Conservation (phyloP, 345 rosid species). For the Nephelium lappaceum region DNA sequence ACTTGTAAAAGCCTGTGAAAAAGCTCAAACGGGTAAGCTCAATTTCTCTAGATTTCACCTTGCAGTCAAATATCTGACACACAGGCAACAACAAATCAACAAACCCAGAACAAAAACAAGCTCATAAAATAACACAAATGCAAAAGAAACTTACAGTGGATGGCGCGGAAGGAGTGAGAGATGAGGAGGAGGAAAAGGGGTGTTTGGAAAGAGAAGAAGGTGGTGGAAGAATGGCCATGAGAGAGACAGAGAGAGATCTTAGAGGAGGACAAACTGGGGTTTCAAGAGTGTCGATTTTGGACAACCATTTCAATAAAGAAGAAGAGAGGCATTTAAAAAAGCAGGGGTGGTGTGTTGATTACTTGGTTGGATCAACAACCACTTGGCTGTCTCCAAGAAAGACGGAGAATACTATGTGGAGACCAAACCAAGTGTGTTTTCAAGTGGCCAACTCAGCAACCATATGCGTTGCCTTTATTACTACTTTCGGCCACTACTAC, state of each 20-base stretch:
- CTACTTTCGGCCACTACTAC: background rate
- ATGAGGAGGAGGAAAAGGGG: background rate
- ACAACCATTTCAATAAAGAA: background rate
- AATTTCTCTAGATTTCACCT: constrained; percentile 26
- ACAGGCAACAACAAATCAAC: constrained; percentile 15
- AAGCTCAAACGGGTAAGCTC: constrained; percentile 37
- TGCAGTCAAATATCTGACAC: constrained; percentile 38
- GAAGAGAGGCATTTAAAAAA: background rate
- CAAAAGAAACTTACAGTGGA: background rate
- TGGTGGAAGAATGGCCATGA: constrained; percentile 2
- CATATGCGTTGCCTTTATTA: no score
- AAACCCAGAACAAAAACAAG: constrained; percentile 2
- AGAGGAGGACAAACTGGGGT: background rate
- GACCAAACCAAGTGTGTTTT: background rate
- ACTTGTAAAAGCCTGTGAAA: constrained; percentile 35
- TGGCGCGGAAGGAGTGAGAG: background rate
- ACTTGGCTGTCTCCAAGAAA: constrained; percentile 50
- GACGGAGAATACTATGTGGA: constrained; percentile 61
- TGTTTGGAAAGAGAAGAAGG: background rate
- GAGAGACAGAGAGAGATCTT: background rate
- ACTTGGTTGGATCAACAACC: constrained; percentile 29
- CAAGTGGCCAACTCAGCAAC: constrained; percentile 1
- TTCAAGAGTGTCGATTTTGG: background rate
- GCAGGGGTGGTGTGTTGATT: background rate
- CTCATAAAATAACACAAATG: background rate